These are phyloP conservation scores for Bocquillonia castaneifolia DNA, from an alignment of 441 rosid species.

Conservation along the genomic window DNA sequence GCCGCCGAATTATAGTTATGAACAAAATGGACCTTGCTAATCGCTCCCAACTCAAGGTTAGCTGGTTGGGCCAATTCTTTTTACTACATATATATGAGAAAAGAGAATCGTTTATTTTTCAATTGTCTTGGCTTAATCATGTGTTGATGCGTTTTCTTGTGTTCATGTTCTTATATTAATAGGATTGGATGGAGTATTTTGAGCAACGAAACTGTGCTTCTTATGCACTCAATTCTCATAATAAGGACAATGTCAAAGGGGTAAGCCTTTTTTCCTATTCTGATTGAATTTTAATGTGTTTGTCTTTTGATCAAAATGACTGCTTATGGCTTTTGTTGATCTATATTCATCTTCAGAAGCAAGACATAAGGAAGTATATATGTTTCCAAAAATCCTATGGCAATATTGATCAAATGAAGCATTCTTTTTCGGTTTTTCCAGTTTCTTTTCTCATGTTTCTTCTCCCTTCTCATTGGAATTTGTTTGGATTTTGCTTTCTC, in stretches of 20 bases:
- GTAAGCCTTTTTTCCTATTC: constrained; percentile 25
- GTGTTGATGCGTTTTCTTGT: background rate
- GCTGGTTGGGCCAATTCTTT: too few relatives aligned
- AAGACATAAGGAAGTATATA: background rate
- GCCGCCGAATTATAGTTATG: constrained; percentile 42
- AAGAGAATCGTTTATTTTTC: too few relatives aligned
- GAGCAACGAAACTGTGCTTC: constrained; percentile 38
- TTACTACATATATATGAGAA: too few relatives aligned
- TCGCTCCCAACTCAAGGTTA: constrained; percentile 37
- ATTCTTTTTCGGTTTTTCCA: too few relatives aligned
- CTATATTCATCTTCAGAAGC: background rate
- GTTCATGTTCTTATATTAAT: background rate
- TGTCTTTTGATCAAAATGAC: background rate
- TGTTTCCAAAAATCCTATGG: background rate
- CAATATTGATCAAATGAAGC: too few relatives aligned
- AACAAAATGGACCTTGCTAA: constrained; percentile 69
- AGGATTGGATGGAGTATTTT: constrained; percentile 55
- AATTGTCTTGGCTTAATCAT: background rate
- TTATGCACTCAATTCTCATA: constrained; percentile 67
- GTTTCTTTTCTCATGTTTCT: background rate
- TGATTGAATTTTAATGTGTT: background rate
- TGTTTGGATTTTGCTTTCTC: background rate
- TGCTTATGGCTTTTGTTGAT: background rate
- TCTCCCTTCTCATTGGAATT: background rate
- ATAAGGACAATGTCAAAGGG: constrained; percentile 54